These are phyloP conservation scores for Helianthus tuberosus DNA, from an alignment of 129 eudicot genomes.

Conservation along the genomic window DNA sequence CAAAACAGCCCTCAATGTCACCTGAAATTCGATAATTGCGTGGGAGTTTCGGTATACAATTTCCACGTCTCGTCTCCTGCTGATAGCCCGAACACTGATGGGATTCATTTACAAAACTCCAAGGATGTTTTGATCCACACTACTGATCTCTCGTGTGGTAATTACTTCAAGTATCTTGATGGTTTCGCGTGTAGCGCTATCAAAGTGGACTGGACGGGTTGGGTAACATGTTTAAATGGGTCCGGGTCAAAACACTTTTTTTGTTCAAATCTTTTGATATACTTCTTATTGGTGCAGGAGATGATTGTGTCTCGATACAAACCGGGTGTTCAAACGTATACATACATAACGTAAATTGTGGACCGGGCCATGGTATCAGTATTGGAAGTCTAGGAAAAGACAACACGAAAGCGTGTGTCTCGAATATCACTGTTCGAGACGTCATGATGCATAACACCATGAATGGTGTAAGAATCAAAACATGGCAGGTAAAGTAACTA, in stretches of 20 bases:
- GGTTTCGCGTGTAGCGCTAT: neutral
- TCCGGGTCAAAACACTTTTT: neutral
- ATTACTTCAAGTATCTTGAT: slow-evolving; percentile 9
- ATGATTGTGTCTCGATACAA: slow-evolving; percentile 92
- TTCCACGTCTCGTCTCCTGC: slow-evolving; percentile 73
- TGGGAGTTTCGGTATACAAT: slow-evolving; percentile 70
- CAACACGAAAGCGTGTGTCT: slow-evolving; percentile 87
- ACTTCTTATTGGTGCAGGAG: slow-evolving; percentile 55
- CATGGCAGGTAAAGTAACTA: slow-evolving; percentile 80
- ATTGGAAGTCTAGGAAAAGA: slow-evolving; percentile 89
- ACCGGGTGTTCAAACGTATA: slow-evolving; percentile 87
- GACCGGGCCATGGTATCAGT: slow-evolving; percentile 98
- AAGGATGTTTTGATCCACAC: slow-evolving; percentile 79
- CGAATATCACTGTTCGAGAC: slow-evolving; percentile 83
- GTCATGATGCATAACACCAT: slow-evolving; percentile 68
- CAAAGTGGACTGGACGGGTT: neutral
- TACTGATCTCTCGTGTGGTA: slow-evolving; percentile 80
- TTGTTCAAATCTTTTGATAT: neutral
- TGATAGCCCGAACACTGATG: slow-evolving; percentile 95
- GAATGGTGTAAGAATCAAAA: slow-evolving; percentile 93
- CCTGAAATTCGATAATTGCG: slow-evolving; percentile 83
- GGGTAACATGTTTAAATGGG: neutral
- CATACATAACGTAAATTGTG: slow-evolving; percentile 79
- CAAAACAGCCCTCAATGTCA: slow-evolving; percentile 94
- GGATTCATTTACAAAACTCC: slow-evolving; percentile 93